These are phyloP conservation scores for Pterocarpus santalinus DNA, from an alignment of 306 rosid species.

Conservation along the genomic window DNA sequence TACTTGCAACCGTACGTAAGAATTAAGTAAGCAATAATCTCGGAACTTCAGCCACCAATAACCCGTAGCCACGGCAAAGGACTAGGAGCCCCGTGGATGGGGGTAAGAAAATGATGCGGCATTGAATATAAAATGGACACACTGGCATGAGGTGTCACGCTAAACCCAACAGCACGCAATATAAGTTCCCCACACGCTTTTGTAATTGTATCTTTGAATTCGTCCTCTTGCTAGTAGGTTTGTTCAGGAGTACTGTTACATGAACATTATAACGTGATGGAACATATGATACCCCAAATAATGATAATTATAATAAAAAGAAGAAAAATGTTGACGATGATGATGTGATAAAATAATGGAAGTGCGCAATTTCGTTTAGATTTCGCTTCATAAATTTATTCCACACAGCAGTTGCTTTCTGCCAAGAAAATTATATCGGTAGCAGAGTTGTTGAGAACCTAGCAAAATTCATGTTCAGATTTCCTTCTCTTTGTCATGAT, in stretches of 20 bases:
- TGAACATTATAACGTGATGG: not conserved
- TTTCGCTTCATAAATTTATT: too few species aligned
- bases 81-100: not conserved
- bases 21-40: not conserved
- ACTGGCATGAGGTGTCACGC: not conserved
- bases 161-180: not conserved
- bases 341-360: too few species aligned
- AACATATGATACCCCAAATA: not conserved
- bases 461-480: too few species aligned
- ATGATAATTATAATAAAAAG: too few species aligned
- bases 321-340: too few species aligned
- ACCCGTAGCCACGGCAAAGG: not conserved
- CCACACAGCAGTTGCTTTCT: too few species aligned
- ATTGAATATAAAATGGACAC: not conserved
- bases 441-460: too few species aligned
- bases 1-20: not conserved
- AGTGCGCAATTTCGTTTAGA: too few species aligned
- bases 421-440: too few species aligned
- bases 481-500: too few species aligned
- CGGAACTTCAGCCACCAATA: not conserved
- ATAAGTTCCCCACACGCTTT: not conserved
- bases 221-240: not conserved
- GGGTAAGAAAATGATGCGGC: not conserved
- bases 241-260: not conserved
- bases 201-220: not conserved